Base-by-base conservation (phyloP, 805 yeast species). In the Ogataea populi-albae region DNA sequence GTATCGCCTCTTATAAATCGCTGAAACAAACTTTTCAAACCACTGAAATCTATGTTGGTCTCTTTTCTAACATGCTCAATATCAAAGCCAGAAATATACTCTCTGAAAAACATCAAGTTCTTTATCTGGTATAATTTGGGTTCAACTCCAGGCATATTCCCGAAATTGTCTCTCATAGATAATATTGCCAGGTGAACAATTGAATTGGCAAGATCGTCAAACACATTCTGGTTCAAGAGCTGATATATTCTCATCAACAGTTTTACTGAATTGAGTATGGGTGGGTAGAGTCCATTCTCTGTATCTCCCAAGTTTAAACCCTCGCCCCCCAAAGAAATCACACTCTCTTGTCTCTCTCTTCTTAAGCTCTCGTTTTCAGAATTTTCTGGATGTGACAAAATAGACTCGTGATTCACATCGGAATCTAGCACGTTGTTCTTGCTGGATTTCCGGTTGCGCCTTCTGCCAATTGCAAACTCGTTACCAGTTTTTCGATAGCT, bases 171-270 rank as follows among this genome's bases (percentile, higher is more conserved):
- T 37, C 73, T 72, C 47, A 87, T 60, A 5, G 93, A 76, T 11
- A 63, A 51, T 23, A 87, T 73, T 49, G 93, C 81, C 28, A 82
- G 73, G 54, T 86, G 96, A 4, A 91, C 84, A 34, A 87, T 79
- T 38, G 83, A 77, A 56, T 87, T 95, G 0, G 96, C 95, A 45
- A 89, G 62, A 52, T 86, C 95, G 55, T 87, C 95, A 62, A 89
- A 91, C 2, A 87, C 84, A 9, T 72, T 64, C 2, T 89, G 78
- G 46, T 81, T 81, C 23, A 91, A 74, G 49, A 88, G 65, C 50
- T 86, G 94, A 54, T 86, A 86, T 16, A 89, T 81, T 54, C 78
- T 83, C 22, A 87, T 79, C 20, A 89, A 63, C 5, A 91, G 61
- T 1, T 81, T 72, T 27, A 88, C 62, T 0, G 95, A 80, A 37